These are phyloP conservation scores for Cylindrotheca closterium DNA, from an alignment of 108 stramenopile genomes.

Conservation along the genomic window DNA sequence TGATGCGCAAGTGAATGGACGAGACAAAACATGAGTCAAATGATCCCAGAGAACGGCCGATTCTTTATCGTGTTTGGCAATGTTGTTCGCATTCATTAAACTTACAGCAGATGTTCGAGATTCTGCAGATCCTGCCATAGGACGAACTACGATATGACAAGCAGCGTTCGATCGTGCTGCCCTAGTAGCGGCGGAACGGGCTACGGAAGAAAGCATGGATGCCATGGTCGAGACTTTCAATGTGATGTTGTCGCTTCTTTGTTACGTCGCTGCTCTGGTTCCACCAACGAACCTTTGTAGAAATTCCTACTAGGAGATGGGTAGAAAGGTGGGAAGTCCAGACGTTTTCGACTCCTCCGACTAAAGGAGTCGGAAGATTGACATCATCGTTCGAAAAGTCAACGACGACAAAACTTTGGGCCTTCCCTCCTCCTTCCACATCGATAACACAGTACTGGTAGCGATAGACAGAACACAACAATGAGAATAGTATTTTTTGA, in stretches of 20 bases:
- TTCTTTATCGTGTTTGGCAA: not conserved
- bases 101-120: slow-evolving; percentile 83
- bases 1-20: not conserved
- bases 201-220: slow-evolving; percentile 27
- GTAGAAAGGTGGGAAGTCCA: no score
- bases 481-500: slow-evolving; percentile 4
- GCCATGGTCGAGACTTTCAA: slow-evolving; percentile 5
- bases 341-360: no score
- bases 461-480: no score
- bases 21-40: not conserved
- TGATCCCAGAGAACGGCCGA: not conserved
- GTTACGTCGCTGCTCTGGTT: no score
- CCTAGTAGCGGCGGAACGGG: slow-evolving; percentile 20
- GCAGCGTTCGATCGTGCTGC: slow-evolving; percentile 4
- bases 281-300: no score
- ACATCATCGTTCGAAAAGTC: not conserved
- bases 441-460: no score
- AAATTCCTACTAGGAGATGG: no score
- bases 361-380: no score
- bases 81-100: not conserved
- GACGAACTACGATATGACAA: slow-evolving; percentile 41
- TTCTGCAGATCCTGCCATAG: slow-evolving; percentile 65
- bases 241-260: no score
- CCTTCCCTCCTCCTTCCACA: no score
- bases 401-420: not conserved